Conservation (phyloP, 2,329 filamentous ascomycete species). For the Macrophomina pseudophaseolina region DNA sequence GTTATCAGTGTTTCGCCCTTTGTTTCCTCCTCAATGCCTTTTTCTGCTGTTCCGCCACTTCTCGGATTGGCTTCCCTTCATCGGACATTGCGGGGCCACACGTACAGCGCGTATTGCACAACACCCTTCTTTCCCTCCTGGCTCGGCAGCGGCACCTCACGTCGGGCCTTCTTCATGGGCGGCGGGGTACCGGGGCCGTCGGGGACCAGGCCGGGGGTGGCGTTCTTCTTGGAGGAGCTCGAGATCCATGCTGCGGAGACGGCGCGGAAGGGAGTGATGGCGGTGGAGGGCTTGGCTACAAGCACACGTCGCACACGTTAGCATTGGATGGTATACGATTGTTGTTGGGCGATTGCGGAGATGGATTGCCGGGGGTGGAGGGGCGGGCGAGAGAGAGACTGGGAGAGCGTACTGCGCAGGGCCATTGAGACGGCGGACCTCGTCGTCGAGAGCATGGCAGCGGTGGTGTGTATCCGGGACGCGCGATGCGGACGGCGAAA, state of each 20-base stretch:
- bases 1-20: background rate
- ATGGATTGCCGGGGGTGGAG: background rate
- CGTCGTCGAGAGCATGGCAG: constrained; percentile 56
- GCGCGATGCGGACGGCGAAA: constrained; percentile 17
- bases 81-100: constrained; percentile 33
- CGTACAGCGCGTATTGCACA: constrained; percentile 86
- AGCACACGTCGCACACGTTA: background rate
- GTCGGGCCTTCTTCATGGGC: constrained; percentile 62
- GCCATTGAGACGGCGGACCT: constrained; percentile 60
- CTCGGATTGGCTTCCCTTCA: background rate
- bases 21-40: background rate
- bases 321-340: background rate
- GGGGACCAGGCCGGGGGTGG: constrained; percentile 60
- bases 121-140: constrained; percentile 80
- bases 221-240: constrained; percentile 67
- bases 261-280: constrained; percentile 68
- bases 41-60: background rate
- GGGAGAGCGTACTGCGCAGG: constrained; percentile 53
- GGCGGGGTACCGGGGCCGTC: constrained; percentile 59
- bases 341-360: constrained; percentile 4
- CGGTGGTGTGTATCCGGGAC: background rate
- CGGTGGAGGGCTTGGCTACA: constrained; percentile 68
- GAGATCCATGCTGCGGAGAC: constrained; percentile 67
- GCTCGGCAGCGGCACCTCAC: constrained; percentile 76
- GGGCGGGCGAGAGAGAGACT: constrained; percentile 18